Base-by-base conservation (phyloP, 345 rosid genomes). In the Fremontodendron californicum region DNA sequence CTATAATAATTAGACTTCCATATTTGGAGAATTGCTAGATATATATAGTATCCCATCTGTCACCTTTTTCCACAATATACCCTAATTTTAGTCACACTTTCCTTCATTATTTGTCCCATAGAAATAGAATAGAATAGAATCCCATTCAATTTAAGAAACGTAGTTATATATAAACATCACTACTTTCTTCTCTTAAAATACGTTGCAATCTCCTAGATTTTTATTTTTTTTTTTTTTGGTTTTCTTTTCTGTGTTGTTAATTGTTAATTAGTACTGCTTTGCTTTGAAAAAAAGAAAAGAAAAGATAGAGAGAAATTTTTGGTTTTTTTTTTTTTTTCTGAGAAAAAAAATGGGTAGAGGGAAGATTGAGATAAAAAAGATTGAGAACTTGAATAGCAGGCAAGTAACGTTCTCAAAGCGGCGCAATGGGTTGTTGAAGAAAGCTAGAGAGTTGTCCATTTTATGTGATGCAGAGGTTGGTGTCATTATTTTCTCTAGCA, bases 381-480 rank as follows among this genome's bases (percentile, higher is more conserved):
- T 87, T 1, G 87, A 87, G 75, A 87, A 85, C 49, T 76, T 85
- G 73, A 87, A 82, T 49, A 85, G 87, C 80, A 76, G 90, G 64
- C 90, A 87, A 63, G 90, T 87, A 13, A 85, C 90, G 33, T 87
- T 87, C 75, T 87, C 88, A 0, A 87, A 87, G 74, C 70, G 87
- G 18, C 83, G 90, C 0, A 84, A 73, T 37, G 90, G 88, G 71
- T 68, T 87, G 82, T 74, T 87, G 35, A 87, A 87, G 64, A 87
- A 88, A 51, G 89, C 89, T 1, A 81, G 46, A 35, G 89, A 88
- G 46, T 65, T 88, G 9, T 88, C 89, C 0, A 84, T 86, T 76
- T 75, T 88, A 2, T 86, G 90, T 11, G 87, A 88, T 67, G 86
- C 89, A 0, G 89, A 88, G 60, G 87, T 88, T 57, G 89, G 84